Base-by-base conservation (phyloP, 495 filamentous ascomycete species). In the Aspergillus biplanus region DNA sequence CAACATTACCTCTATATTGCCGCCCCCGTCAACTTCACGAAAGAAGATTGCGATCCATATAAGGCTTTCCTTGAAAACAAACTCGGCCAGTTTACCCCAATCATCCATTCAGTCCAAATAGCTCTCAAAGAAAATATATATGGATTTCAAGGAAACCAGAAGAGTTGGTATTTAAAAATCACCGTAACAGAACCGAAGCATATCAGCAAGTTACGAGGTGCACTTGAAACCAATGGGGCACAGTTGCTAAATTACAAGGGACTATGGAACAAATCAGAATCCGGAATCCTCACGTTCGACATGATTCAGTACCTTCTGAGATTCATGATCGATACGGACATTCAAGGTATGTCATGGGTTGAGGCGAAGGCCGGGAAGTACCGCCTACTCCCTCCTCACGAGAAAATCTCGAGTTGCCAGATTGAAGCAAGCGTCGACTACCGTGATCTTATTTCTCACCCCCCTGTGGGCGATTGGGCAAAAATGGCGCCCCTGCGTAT, bases 261-360 rank as follows among this genome's bases (percentile, higher is more conserved):
- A 15, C 82, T 97, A 73, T 99, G 96, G 96, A 89, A 87, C 61
- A 82, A 74, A 37, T 78, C 78, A 1, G 90, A 93, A 7, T 83
- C 81, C 15, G 84, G 82, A 6, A 85, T 97, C 62, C 83, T 90
- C 72, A 97, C 95, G 0, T 99, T 92, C 66, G 95, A 99, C 76
- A 96, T 84, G 62, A 92, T 99, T 66, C 92, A 95, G 80, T 99
- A 97, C 68, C 84, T 99, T 5, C 74, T 98, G 67, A 84, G 95
- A 63, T 98, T 98, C 74, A 98, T 99, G 95, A 94, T 99, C 55
- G 95, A 99, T 72, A 92, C 89, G 54, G 89, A 91, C 61, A 89
- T 99, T 42, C 81, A 89, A 18, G 95, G 95, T 46, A 99, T 99
- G 95, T 92, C 93, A 4, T 99, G 95, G 95, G 92, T 98, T 2